phyloP scores from a whole-genome alignment of 805 yeast genomes.

The Huiozyma naganishii region DNA sequence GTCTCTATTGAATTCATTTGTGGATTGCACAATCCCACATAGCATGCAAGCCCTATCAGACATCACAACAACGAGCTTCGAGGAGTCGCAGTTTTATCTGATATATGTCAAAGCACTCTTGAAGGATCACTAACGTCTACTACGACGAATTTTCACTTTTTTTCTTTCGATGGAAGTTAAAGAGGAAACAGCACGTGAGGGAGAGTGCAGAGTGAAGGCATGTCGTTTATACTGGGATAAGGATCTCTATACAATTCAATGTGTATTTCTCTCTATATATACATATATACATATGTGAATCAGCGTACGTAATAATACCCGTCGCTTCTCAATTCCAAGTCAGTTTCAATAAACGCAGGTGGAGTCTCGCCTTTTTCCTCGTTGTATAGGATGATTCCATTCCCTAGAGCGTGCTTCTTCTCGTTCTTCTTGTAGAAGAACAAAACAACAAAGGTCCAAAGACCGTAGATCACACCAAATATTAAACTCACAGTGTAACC shows the following conservation, averaged over 20 bases:
- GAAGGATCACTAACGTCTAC: too few species aligned
- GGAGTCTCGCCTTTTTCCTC: constrained; percentile 17
- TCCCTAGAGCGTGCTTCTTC: constrained; percentile 32
- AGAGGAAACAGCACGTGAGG: too few species aligned
- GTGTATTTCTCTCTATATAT: background rate
- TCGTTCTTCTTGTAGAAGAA: constrained; percentile 46
- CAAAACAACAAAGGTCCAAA: constrained; percentile 43
- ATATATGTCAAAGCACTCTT: too few species aligned
- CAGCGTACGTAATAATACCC: constrained; percentile 17
- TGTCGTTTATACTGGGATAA: too few species aligned
- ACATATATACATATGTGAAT: background rate
- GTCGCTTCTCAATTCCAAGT: constrained; percentile 21
- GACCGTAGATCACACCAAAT: constrained; percentile 34
- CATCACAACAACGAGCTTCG: background rate
- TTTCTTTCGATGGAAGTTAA: too few species aligned
- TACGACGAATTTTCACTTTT: too few species aligned
- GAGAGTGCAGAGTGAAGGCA: too few species aligned
- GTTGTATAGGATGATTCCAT: constrained; percentile 41
- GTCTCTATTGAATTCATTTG: constrained; percentile 61
- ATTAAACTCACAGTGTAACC: constrained; percentile 45
- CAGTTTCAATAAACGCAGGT: constrained; percentile 22
- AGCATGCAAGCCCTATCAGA: constrained; percentile 90
- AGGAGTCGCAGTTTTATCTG: too few species aligned
- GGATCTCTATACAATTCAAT: too few species aligned
- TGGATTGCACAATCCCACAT: constrained; percentile 84